Percentiles rank a stretch among this genome's conserved stretches.
These are phyloP conservation scores for Pseudocercospora vitis DNA, from an alignment of 2,329 filamentous ascomycete species.

Conservation along the genomic window DNA sequence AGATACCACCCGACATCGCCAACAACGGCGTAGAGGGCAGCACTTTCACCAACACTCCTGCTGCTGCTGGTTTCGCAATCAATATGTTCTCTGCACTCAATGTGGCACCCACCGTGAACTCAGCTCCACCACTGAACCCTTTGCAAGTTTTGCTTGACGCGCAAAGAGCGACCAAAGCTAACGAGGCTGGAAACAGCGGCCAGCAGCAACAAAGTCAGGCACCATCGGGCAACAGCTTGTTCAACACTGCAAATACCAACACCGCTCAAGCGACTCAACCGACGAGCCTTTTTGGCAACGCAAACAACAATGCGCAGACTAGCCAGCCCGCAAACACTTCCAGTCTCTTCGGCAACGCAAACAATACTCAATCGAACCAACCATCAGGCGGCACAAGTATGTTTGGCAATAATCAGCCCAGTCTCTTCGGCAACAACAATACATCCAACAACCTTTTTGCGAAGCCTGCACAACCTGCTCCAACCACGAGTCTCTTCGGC, in stretches of 20 bases:
- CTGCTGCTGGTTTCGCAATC: background rate
- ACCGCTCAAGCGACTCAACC: conserved; percentile 1
- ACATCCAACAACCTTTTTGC: conserved; percentile 36
- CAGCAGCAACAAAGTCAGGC: conserved; percentile 19
- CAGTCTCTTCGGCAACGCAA: conserved; percentile 12
- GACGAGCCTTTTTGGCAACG: conserved; percentile 15
- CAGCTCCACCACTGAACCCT: background rate
- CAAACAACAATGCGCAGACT: conserved; percentile 15
- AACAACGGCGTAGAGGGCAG: conserved; percentile 1
- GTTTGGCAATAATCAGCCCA: conserved; percentile 20
- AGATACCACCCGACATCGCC: conserved; percentile 19
- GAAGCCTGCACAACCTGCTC: conserved; percentile 23
- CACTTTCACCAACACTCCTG: background rate
- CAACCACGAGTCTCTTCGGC: conserved; percentile 24
- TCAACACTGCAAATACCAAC: conserved; percentile 17
- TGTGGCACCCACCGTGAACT: background rate
- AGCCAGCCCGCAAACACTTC: conserved; percentile 21
- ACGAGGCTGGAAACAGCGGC: conserved; percentile 13
- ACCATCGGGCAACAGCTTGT: conserved; percentile 15
- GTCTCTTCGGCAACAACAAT: conserved; percentile 14
- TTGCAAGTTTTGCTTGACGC: conserved; percentile 12
- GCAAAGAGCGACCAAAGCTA: conserved; percentile 5
- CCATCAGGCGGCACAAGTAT: conserved; percentile 19
- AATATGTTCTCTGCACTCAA: background rate
- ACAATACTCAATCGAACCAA: conserved; percentile 12